A percentile compares a stretch with the other conserved stretches of the same genome.
Conservation (phyloP, 768 basidiomycete genomes). For the Boletus rubescentipes region DNA sequence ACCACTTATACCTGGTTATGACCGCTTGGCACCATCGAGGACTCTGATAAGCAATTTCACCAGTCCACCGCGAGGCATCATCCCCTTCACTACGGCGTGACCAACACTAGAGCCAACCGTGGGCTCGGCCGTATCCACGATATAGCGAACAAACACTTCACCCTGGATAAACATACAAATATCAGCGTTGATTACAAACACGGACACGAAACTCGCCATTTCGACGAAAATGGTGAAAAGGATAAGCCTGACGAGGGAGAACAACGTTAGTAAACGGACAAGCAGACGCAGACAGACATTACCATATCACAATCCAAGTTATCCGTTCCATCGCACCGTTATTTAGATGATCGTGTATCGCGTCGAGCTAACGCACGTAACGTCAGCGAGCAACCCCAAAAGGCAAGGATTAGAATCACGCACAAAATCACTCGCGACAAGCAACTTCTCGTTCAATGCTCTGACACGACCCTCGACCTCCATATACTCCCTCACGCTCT, state of each 20-base stretch:
- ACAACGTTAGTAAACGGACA: slow-evolving; percentile 33
- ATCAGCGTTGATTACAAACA: neutral
- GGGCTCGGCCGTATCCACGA: slow-evolving; percentile 50
- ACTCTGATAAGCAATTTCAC: slow-evolving; percentile 20
- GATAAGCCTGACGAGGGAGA: slow-evolving; percentile 64
- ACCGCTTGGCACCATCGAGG: slow-evolving; percentile 15
- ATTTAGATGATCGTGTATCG: slow-evolving; percentile 92
- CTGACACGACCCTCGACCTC: slow-evolving; percentile 84
- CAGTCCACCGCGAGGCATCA: slow-evolving; percentile 27
- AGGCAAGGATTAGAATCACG: slow-evolving; percentile 30
- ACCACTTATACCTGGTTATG: neutral
- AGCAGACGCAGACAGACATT: slow-evolving; percentile 40
- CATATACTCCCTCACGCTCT: slow-evolving; percentile 93
- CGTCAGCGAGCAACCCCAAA: neutral
- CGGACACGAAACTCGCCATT: slow-evolving; percentile 46
- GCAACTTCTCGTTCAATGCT: slow-evolving; percentile 84
- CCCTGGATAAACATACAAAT: slow-evolving; percentile 43
- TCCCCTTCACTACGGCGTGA: slow-evolving; percentile 1
- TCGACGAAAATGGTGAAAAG: slow-evolving; percentile 89
- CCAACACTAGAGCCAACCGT: neutral
- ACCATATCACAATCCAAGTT: slow-evolving; percentile 78
- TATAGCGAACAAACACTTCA: slow-evolving; percentile 75
- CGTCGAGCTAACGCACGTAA: slow-evolving; percentile 61
- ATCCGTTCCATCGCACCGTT: slow-evolving; percentile 88
- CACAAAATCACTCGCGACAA: slow-evolving; percentile 86